Evolutionary conservation across 768 basidiomycete species (phyloP).

Genomic region (Termitomyces sp.): DNA sequence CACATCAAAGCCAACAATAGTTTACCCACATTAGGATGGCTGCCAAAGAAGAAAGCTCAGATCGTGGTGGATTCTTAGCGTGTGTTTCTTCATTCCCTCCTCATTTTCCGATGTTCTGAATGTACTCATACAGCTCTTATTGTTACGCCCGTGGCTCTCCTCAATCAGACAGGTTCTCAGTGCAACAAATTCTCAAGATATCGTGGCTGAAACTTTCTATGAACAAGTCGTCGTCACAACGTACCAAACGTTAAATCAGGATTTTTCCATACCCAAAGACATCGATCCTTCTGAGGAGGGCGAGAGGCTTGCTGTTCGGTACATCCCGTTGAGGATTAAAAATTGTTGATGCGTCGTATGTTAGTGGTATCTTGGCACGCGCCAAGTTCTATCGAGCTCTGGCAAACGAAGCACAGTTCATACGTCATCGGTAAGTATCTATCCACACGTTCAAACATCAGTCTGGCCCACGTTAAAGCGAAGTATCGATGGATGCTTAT

Average conservation of each 20-base stretch:
- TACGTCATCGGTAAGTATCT: slow-evolving; percentile 53
- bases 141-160: slow-evolving; percentile 72
- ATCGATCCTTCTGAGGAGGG: slow-evolving; percentile 43
- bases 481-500: slow-evolving; percentile 79
- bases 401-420: slow-evolving; percentile 78
- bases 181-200: neutral
- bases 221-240: slow-evolving; percentile 69
- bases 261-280: slow-evolving; percentile 53
- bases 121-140: slow-evolving; percentile 58
- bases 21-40: slow-evolving; percentile 55
- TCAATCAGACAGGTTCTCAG: slow-evolving; percentile 50
- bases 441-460: slow-evolving; percentile 51
- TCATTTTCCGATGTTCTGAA: neutral
- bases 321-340: slow-evolving; percentile 5
- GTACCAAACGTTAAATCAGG: slow-evolving; percentile 63
- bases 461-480: slow-evolving; percentile 55
- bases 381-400: slow-evolving; percentile 67
- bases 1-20: neutral
- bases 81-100: slow-evolving; percentile 28
- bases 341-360: neutral
- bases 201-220: neutral
- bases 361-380: slow-evolving; percentile 57
- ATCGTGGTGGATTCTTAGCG: slow-evolving; percentile 66
- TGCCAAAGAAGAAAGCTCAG: slow-evolving; percentile 47
- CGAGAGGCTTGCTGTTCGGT: slow-evolving; percentile 50